phyloP scores from a whole-genome alignment of 2,329 filamentous ascomycete species.

The Sarocladium oryzae region DNA sequence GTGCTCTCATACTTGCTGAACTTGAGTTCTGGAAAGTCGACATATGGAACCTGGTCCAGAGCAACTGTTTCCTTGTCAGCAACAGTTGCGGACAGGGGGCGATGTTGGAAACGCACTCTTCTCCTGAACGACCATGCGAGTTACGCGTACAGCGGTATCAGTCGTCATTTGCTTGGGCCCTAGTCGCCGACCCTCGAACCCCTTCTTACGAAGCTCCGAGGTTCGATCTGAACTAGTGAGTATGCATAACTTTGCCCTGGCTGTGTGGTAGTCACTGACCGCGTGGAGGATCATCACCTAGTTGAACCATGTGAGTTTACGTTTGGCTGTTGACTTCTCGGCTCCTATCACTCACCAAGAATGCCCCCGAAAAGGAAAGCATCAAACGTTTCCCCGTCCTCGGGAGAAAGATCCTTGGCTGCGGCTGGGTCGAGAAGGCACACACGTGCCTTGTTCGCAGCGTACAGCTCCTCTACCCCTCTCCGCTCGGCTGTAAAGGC shows the following conservation, averaged over 20 bases:
- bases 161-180: slow-evolving; percentile 98
- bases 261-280: slow-evolving; percentile 45
- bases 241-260: neutral
- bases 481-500: slow-evolving; percentile 66
- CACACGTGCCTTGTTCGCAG: slow-evolving; percentile 64
- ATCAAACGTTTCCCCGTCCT: slow-evolving; percentile 77
- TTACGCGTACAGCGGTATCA: slow-evolving; percentile 92
- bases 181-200: slow-evolving; percentile 78
- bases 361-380: slow-evolving; percentile 96
- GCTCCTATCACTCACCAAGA: slow-evolving; percentile 54
- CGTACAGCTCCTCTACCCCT: slow-evolving; percentile 79
- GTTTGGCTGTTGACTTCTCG: neutral
- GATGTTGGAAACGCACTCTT: slow-evolving; percentile 51
- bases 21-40: slow-evolving; percentile 84
- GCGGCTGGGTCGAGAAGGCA: slow-evolving; percentile 88
- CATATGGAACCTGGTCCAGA: slow-evolving; percentile 70
- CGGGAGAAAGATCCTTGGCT: slow-evolving; percentile 70
- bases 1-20: slow-evolving; percentile 91
- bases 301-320: slow-evolving; percentile 13
- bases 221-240: slow-evolving; percentile 65
- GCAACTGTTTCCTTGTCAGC: slow-evolving; percentile 46
- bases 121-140: slow-evolving; percentile 79
- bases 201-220: slow-evolving; percentile 90
- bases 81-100: slow-evolving; percentile 9
- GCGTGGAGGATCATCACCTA: slow-evolving; percentile 89